phyloP scores from a whole-genome alignment of 108 stramenopile species.

The Stephanodiscus minutulus region DNA sequence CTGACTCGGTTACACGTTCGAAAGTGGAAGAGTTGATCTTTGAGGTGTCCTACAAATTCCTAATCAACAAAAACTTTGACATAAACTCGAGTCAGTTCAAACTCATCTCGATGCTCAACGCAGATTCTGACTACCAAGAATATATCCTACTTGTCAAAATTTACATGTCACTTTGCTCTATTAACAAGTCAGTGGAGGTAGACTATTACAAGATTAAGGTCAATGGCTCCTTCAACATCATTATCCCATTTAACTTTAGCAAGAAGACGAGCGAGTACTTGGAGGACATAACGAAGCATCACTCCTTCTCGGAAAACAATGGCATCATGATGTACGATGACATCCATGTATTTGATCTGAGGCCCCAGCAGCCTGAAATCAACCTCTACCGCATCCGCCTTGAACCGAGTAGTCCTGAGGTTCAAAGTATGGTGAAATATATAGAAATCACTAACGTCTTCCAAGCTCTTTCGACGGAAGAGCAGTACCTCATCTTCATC shows the following conservation, averaged over 20 bases:
- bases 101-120: slow-evolving; percentile 51
- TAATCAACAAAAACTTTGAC: slow-evolving; percentile 54
- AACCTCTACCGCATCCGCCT: slow-evolving; percentile 53
- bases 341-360: slow-evolving; percentile 52
- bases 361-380: slow-evolving; percentile 60
- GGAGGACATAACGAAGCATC: slow-evolving; percentile 42
- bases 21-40: slow-evolving; percentile 55
- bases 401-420: slow-evolving; percentile 31
- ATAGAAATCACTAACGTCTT: slow-evolving; percentile 59
- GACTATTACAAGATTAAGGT: slow-evolving; percentile 58
- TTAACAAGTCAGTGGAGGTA: slow-evolving; percentile 64
- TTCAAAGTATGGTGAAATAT: slow-evolving; percentile 63
- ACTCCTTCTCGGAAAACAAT: slow-evolving; percentile 52
- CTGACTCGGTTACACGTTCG: slow-evolving; percentile 48
- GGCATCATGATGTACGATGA: slow-evolving; percentile 59
- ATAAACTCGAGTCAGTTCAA: slow-evolving; percentile 48
- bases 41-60: slow-evolving; percentile 59
- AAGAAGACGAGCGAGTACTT: slow-evolving; percentile 53
- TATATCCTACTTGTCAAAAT: slow-evolving; percentile 60
- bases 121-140: slow-evolving; percentile 55
- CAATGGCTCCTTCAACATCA: slow-evolving; percentile 49
- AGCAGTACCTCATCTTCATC: slow-evolving; percentile 60
- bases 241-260: slow-evolving; percentile 58
- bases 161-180: slow-evolving; percentile 59
- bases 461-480: slow-evolving; percentile 31